These are phyloP conservation scores for Chaetomium tenue DNA, from an alignment of 495 filamentous ascomycete genomes.

Conservation along the genomic window DNA sequence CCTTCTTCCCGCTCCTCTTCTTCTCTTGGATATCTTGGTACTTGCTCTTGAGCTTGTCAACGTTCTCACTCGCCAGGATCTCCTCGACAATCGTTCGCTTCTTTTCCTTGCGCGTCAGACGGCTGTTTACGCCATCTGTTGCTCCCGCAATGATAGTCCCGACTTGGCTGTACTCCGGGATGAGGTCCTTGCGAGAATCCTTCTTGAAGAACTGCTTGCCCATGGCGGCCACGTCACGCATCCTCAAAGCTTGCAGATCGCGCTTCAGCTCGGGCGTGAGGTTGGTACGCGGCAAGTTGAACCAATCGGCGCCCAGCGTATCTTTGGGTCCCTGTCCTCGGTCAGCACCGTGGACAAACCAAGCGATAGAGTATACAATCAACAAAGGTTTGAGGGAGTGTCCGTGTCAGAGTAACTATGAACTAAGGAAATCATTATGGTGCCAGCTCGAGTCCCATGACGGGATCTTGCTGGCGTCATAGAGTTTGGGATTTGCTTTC, in stretches of 20 bases:
- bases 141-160: slow-evolving; percentile 87
- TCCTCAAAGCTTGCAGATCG: slow-evolving; percentile 80
- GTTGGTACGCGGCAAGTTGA: slow-evolving; percentile 76
- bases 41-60: slow-evolving; percentile 39
- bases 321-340: slow-evolving; percentile 41
- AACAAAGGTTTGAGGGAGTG: neutral
- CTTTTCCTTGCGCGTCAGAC: slow-evolving; percentile 80
- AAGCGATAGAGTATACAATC: slow-evolving; percentile 18
- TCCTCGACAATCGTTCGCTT: slow-evolving; percentile 92
- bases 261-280: slow-evolving; percentile 80
- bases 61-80: slow-evolving; percentile 62
- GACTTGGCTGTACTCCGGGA: slow-evolving; percentile 81
- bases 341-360: slow-evolving; percentile 26
- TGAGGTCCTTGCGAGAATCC: slow-evolving; percentile 55
- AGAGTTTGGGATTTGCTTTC: slow-evolving; percentile 39
- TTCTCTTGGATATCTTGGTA: slow-evolving; percentile 38
- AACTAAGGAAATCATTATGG: slow-evolving; percentile 66
- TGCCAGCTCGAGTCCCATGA: slow-evolving; percentile 44
- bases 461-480: slow-evolving; percentile 50
- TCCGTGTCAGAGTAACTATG: slow-evolving; percentile 99
- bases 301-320: slow-evolving; percentile 69
- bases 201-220: slow-evolving; percentile 88
- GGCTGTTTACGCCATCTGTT: slow-evolving; percentile 76
- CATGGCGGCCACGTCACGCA: slow-evolving; percentile 85
- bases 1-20: slow-evolving; percentile 34